Evolutionary conservation across 768 basidiomycete species (phyloP), one percentile per base, ranked within the genome.

Genomic region (Serendipita sp.): DNA sequence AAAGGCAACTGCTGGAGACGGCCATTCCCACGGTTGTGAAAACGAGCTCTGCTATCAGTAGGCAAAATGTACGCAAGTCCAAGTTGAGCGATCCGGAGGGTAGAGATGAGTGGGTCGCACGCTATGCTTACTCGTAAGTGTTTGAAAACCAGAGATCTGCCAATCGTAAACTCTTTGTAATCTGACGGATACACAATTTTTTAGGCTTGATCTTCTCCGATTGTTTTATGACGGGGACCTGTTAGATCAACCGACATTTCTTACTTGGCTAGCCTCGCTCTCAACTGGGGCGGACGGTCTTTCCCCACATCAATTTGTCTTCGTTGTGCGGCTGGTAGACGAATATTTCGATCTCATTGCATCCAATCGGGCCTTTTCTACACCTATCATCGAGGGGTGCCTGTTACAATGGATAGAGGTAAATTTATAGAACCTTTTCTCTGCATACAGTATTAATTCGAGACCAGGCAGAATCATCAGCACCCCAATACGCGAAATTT

Each of bases 1-100:
- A 87, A 76, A 92, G 91, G 70, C 89, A 89, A 69, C 76, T 93
- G 8, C 77, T 77, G 3, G 88, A 90, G 32, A 91, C 92, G 64
- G 82, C 82, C 10, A 76, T 92, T 32, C 90, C 91, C 1, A 88
- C 83, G 70, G 84, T 88, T 32, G 86, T 88, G 15, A 80, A 89
- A 44, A 81, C 80, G 10, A 86, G 85, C 5, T 73, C 89, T 62
- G 89, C 88, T 68, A 88, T 92, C 70, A 41, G 41, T 13, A 92
- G 90, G 69, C 85, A 86, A 66, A 85, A 84, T 0, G 92, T 92
- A 73, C 24, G 37, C 16, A 91, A 89, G 71, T 85, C 88, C 2
- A 84, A 91, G 3, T 76, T 92, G 13, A 80, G 85, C 2, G 91
- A 92, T 56, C 69, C 75, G 0, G 86, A 89, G 28, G 77, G 81